Conservation (phyloP, 352 stramenopile genomes). For the Blastocystis sp. region DNA sequence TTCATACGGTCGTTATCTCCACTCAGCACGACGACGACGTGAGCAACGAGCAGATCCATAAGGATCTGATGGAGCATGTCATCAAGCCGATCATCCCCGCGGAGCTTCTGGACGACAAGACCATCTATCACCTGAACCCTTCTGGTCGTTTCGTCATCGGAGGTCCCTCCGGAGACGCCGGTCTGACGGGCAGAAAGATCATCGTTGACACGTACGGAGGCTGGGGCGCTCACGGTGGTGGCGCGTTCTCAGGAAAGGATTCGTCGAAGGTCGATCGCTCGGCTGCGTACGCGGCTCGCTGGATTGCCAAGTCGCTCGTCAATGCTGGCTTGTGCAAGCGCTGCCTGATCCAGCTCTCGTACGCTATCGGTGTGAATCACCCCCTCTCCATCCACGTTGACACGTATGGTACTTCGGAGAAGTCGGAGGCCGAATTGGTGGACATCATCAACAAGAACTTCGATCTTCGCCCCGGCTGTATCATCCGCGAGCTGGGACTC, state of each 20-base stretch:
- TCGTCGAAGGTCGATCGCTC: constrained; percentile 97
- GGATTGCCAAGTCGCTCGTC: constrained; percentile 97
- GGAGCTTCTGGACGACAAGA: constrained; percentile 98
- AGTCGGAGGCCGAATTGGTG: constrained; percentile 90
- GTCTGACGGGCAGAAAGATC: constrained; percentile 97
- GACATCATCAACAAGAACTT: constrained; percentile 99
- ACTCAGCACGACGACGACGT: constrained; percentile 97
- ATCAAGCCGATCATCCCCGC: constrained; percentile 95
- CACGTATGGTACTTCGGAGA: constrained; percentile 94
- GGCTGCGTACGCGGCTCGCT: constrained; percentile 93
- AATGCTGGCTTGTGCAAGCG: constrained; percentile 87
- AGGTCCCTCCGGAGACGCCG: constrained; percentile 94
- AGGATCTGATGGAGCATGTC: constrained; percentile 96
- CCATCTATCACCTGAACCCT: constrained; percentile 98
- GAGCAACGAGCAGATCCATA: constrained; percentile 94
- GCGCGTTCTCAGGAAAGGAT: constrained; percentile 97
- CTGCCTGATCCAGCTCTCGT: constrained; percentile 93
- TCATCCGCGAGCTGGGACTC: constrained; percentile 94
- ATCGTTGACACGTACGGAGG: constrained; percentile 97
- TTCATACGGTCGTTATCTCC: constrained; percentile 98
- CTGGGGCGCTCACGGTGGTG: constrained; percentile 95
- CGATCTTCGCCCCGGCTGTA: constrained; percentile 89
- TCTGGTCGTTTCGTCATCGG: constrained; percentile 97
- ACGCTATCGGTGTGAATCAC: constrained; percentile 94
- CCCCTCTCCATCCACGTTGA: constrained; percentile 94